Base-by-base conservation (phyloP, 352 stramenopile species). In the Phytophthora tubulina region DNA sequence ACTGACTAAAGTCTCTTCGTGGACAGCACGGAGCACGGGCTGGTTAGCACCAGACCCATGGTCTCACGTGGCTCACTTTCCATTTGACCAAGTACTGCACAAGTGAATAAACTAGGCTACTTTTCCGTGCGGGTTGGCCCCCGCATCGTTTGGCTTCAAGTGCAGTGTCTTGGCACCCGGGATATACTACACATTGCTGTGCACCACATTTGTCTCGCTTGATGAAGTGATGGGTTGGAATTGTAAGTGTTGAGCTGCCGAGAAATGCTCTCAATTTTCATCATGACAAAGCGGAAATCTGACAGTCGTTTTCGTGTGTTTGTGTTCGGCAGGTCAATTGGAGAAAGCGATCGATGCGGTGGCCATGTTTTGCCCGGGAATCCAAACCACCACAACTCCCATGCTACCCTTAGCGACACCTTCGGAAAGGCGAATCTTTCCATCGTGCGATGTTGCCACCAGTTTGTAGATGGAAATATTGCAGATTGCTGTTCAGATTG, bases 271-370 rank as follows among this genome's bases (percentile, higher is more conserved):
- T 32, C 44, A 50, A 50, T 50, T 17, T 50, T 50, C 11, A 31
- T 3, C 49, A 55, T 55, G 14, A 55, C 49, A 39, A 42, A 55
- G 31, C 49, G 49, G 14, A 41, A 55, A 55, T 55, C 49, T 55
- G 31, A 55, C 31, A 55, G 41, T 55, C 31, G 9, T n/a, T 55
- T 55, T 38, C 49, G 49, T 55, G 49, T 55, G 49, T 55, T 55
- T 38, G n/a, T 55, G 31, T 38, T 41, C 41, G 31, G 49, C 14
- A 55, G 49, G 21, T 55, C 31, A 6, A 27, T 38, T 55, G 49
- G 49, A 21, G 15, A 27, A 41, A 55, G 31, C 11, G 49, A 41
- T 41, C 49, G 31, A 55, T 39, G 31, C 21, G 30, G 49, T 10
- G 49, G 49, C 49, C 49, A 55, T 4, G 14, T 42, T 41, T 55